These are phyloP conservation scores for Quercus phellos DNA, from an alignment of 331 rosid genomes.

Conservation along the genomic window DNA sequence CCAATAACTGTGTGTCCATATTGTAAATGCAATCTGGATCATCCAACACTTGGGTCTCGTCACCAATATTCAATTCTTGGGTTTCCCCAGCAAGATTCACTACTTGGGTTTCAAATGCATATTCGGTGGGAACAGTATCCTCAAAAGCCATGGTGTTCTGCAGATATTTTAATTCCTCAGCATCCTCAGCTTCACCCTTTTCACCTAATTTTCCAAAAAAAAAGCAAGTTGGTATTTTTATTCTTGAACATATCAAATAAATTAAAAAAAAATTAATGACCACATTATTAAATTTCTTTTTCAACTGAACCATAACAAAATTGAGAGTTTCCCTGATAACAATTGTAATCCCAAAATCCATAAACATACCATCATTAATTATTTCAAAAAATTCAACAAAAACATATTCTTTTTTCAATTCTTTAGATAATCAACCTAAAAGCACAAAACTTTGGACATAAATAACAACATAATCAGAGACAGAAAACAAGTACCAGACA, in stretches of 20 bases:
- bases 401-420: background rate
- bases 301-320: background rate
- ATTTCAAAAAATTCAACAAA: background rate
- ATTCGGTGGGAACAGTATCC: constrained; percentile 20
- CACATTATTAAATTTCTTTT: too few species aligned
- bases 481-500: constrained; percentile 26
- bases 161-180: constrained; percentile 20
- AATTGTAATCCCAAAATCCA: background rate
- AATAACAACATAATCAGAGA: background rate
- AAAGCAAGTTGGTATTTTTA: too few species aligned
- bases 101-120: constrained; percentile 38
- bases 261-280: too few species aligned
- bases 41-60: constrained; percentile 45
- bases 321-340: background rate
- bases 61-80: constrained; percentile 23
- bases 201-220: constrained; percentile 21
- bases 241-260: too few species aligned
- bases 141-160: constrained; percentile 33
- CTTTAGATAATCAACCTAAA: background rate
- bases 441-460: background rate
- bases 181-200: constrained; percentile 3
- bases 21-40: constrained; percentile 25
- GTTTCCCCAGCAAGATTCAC: constrained; percentile 30
- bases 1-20: constrained; percentile 43
- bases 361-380: background rate